Percentiles rank a stretch among this genome's conserved stretches.
These are phyloP conservation scores for Puccinia hordei DNA, from an alignment of 1,284 basidiomycete genomes.

Conservation along the genomic window DNA sequence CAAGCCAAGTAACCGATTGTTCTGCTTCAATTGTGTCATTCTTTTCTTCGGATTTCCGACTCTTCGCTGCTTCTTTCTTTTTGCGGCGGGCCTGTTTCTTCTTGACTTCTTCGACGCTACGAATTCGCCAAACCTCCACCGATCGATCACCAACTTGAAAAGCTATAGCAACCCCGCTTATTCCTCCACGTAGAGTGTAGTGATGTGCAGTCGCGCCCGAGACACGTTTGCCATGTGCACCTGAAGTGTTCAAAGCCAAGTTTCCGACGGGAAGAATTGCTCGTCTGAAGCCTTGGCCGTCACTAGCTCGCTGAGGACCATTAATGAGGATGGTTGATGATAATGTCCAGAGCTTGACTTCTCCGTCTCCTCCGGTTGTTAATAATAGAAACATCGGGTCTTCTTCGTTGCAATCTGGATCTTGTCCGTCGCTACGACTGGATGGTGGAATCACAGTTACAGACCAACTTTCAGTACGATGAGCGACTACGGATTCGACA, in stretches of 20 bases:
- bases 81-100: slow-evolving; percentile 79
- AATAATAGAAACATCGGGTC: slow-evolving; percentile 58
- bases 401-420: slow-evolving; percentile 21
- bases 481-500: slow-evolving; percentile 88
- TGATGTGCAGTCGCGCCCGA: slow-evolving; percentile 48
- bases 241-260: slow-evolving; percentile 74
- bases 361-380: slow-evolving; percentile 76
- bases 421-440: not conserved
- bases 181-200: slow-evolving; percentile 77
- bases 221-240: slow-evolving; percentile 64
- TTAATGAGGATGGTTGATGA: slow-evolving; percentile 69
- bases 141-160: slow-evolving; percentile 89
- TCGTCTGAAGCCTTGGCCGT: slow-evolving; percentile 13
- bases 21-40: slow-evolving; percentile 58
- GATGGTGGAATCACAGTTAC: slow-evolving; percentile 69
- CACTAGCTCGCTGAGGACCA: slow-evolving; percentile 60
- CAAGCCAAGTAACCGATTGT: slow-evolving; percentile 60
- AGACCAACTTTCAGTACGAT: slow-evolving; percentile 74
- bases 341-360: slow-evolving; percentile 85
- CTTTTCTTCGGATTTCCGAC: slow-evolving; percentile 64
- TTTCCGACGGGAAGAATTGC: slow-evolving; percentile 68
- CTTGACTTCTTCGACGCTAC: slow-evolving; percentile 82
- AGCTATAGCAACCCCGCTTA: slow-evolving; percentile 75
- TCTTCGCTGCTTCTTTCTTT: slow-evolving; percentile 70
- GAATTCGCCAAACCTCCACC: slow-evolving; percentile 84